Conservation (phyloP, 352 stramenopile genomes). For the Pythium coloratum region DNA sequence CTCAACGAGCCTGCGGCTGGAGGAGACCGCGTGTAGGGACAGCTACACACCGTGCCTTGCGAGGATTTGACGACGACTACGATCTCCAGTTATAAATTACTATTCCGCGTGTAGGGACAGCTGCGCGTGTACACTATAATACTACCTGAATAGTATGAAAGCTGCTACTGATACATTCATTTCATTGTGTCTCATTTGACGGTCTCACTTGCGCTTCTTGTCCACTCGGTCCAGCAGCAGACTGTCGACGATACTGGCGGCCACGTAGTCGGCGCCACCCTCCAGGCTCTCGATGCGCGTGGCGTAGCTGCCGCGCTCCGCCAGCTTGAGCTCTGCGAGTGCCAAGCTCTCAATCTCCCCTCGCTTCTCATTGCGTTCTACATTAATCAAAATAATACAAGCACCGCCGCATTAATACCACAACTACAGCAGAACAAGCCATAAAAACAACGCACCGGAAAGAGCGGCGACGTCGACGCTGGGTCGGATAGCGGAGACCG, state of each 20-base stretch:
- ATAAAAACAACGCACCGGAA: conserved; percentile 10
- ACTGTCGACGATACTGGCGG: conserved; percentile 77
- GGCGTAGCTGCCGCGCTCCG: conserved; percentile 48
- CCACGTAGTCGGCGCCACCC: conserved; percentile 80
- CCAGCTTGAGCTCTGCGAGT: conserved; percentile 64
- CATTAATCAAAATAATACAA: background rate
- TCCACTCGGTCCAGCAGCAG: conserved; percentile 46
- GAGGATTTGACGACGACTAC: too few relatives aligned
- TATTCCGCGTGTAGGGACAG: background rate
- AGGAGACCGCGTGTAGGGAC: conserved; percentile 2
- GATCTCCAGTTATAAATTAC: background rate
- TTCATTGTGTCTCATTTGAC: background rate
- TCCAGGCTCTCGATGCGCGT: conserved; percentile 65
- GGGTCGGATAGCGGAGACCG: conserved; percentile 9
- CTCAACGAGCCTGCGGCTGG: conserved; percentile 14
- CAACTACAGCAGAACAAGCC: too few relatives aligned
- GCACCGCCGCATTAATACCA: too few relatives aligned
- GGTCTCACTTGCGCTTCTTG: background rate
- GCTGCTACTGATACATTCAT: background rate
- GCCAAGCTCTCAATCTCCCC: conserved; percentile 57
- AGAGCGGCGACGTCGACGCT: conserved; percentile 22
- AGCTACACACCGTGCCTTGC: too few relatives aligned
- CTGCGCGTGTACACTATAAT: background rate
- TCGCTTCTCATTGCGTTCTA: conserved; percentile 18
- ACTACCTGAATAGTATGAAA: background rate